Conservation (phyloP, 2,329 filamentous ascomycete genomes). For the Aspergillus quadricinctus region DNA sequence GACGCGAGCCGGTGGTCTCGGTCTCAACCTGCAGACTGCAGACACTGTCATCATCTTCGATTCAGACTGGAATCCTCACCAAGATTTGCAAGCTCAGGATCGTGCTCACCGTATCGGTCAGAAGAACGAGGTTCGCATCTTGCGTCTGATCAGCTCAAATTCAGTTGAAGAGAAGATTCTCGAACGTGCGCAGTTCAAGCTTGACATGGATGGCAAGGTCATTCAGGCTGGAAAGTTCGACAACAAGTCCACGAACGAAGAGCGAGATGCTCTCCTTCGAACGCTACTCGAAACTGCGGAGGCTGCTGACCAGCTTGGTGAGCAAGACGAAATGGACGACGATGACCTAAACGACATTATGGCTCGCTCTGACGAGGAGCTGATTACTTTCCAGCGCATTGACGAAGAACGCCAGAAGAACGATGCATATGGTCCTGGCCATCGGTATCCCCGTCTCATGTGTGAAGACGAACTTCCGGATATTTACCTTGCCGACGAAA, state of each 20-base stretch:
- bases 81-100: slow-evolving; percentile 98
- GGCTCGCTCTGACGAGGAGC: slow-evolving; percentile 78
- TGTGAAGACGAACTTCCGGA: slow-evolving; percentile 84
- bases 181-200: slow-evolving; percentile 92
- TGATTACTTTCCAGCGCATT: slow-evolving; percentile 72
- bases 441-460: slow-evolving; percentile 75
- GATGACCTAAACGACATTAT: slow-evolving; percentile 95
- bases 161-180: slow-evolving; percentile 99
- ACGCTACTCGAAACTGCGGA: slow-evolving; percentile 82
- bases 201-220: slow-evolving; percentile 99
- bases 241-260: slow-evolving; percentile 97
- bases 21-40: slow-evolving; percentile 93
- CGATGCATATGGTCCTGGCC: slow-evolving; percentile 64
- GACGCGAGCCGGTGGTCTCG: slow-evolving; percentile 94
- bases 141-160: slow-evolving; percentile 91
- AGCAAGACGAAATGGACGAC: slow-evolving; percentile 97
- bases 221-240: slow-evolving; percentile 99
- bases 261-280: slow-evolving; percentile 93
- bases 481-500: slow-evolving; percentile 85
- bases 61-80: slow-evolving; percentile 98
- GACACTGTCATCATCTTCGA: slow-evolving; percentile 99
- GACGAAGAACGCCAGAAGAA: slow-evolving; percentile 69
- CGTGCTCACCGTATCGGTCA: slow-evolving; percentile 99
- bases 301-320: slow-evolving; percentile 64
- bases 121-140: slow-evolving; percentile 97